Evolutionary conservation across 352 stramenopile genomes (phyloP), one percentile per base, ranked within the genome.

Genomic region (Thalassiosira hispida): DNA sequence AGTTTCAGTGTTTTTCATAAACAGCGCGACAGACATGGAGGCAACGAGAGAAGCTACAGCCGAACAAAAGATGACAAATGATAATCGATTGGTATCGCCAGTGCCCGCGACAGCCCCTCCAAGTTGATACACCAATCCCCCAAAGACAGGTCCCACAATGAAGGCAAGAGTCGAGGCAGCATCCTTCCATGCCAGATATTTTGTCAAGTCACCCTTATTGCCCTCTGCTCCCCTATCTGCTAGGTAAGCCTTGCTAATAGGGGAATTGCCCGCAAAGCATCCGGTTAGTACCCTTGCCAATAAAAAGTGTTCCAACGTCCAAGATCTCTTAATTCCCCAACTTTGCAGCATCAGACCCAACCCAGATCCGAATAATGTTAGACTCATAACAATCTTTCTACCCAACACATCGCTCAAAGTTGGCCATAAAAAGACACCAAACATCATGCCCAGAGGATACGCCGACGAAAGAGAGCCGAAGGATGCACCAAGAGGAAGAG

Each of bases 401-500:
- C 83, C 79, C 20, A 88, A 56, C 44, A 80, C 52, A 75, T 93
- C 87, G 40, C 79, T 90, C 25, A 93, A 53, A 14, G 51, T 70
- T 44, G 87, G 87, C 87, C 87, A 93, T 25, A 91, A 46, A 29
- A 90, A 84, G 18, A 91, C 65, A 33, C 87, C 87, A 52, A 91
- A 47, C 55, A 91, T 72, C 87, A 93, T 93, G 27, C 87, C 87
- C 18, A 89, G 65, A 5, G 87, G 87, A 74, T 93, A 93, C 0
- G 87, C 85, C 20, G 77, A 87, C 23, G 87, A 91, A 1, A 93
- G 66, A 25, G 74, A 83, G 51, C 85, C 87, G 69, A 93, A 90
- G 0, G 77, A 85, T 51, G 83, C 80, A 23, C 87, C 87, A 20
- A 89, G 66, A 20, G 81, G 47, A 27, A 93, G 73, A 40, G 61